These are phyloP conservation scores for Hortiboletus flavorubellus DNA, from an alignment of 768 basidiomycete genomes.

Conservation along the genomic window DNA sequence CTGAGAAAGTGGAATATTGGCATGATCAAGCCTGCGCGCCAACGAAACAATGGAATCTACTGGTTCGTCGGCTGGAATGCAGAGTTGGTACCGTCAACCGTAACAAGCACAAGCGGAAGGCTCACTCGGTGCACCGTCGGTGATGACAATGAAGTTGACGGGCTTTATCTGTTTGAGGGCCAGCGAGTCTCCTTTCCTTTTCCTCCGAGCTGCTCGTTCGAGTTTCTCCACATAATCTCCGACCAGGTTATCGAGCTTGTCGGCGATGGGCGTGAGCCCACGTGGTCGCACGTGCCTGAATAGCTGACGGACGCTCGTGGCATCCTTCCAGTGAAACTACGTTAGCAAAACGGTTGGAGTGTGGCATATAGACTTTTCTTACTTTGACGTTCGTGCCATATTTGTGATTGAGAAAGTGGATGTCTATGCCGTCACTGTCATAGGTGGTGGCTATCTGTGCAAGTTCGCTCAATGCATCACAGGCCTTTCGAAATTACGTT, in stretches of 20 bases:
- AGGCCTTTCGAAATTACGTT: slow-evolving; percentile 2
- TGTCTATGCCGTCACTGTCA: slow-evolving; percentile 58
- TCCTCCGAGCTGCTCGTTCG: slow-evolving; percentile 29
- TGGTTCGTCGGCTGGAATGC: slow-evolving; percentile 47
- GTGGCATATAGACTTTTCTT: background rate
- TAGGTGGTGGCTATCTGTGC: slow-evolving; percentile 48
- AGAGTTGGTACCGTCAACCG: background rate
- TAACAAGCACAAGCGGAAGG: background rate
- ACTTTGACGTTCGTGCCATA: slow-evolving; percentile 40
- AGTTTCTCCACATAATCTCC: slow-evolving; percentile 36
- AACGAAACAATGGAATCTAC: slow-evolving; percentile 44
- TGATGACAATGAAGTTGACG: slow-evolving; percentile 57
- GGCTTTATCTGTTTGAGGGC: slow-evolving; percentile 44
- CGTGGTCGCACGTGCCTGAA: slow-evolving; percentile 43
- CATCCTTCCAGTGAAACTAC: slow-evolving; percentile 29
- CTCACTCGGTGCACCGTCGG: slow-evolving; percentile 61
- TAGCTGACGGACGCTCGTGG: slow-evolving; percentile 35
- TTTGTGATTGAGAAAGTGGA: slow-evolving; percentile 54
- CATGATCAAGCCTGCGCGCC: slow-evolving; percentile 49
- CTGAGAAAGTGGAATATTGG: slow-evolving; percentile 51
- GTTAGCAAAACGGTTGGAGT: background rate
- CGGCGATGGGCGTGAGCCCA: slow-evolving; percentile 46
- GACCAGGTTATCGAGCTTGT: slow-evolving; percentile 39
- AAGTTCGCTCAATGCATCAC: slow-evolving; percentile 37
- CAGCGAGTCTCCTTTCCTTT: slow-evolving; percentile 18